phyloP scores from a whole-genome alignment of 139 green algal species.

The Picochlorum sp. region DNA sequence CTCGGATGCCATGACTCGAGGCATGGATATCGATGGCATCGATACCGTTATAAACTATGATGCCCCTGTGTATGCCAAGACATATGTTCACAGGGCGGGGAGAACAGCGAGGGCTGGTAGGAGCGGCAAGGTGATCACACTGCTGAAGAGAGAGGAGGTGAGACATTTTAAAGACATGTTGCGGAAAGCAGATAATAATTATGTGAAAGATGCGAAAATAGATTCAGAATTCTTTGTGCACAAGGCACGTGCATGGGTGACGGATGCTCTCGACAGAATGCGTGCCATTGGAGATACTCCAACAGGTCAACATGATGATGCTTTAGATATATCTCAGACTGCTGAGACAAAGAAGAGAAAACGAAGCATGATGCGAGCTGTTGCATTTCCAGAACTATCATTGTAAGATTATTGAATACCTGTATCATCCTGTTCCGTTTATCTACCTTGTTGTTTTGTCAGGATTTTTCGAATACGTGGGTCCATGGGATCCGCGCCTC shows the following conservation, averaged over 20 bases:
- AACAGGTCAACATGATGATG: neutral
- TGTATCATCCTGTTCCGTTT: too few species aligned
- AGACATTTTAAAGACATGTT: constrained; percentile 77
- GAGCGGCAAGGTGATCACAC: constrained; percentile 1
- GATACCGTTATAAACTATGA: constrained; percentile 81
- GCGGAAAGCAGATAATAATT: constrained; percentile 77
- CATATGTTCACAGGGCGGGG: constrained; percentile 61
- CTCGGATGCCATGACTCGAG: constrained; percentile 80
- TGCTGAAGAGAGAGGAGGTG: constrained; percentile 75
- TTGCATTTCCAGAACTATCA: too few species aligned
- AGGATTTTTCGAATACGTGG: too few species aligned
- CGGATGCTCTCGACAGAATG: neutral
- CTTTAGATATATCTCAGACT: neutral
- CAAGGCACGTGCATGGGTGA: constrained; percentile 11
- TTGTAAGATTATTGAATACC: too few species aligned
- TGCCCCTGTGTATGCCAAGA: constrained; percentile 77
- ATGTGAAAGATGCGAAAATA: constrained; percentile 54
- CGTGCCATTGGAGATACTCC: neutral
- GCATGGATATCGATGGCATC: constrained; percentile 73
- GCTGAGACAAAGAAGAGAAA: neutral
- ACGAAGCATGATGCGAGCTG: neutral
- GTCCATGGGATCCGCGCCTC: constrained; percentile 3
- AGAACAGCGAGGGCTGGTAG: constrained; percentile 72
- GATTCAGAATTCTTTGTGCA: constrained; percentile 22
- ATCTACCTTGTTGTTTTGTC: too few species aligned